phyloP scores from a whole-genome alignment of 345 rosid species.

The Dipteronia sinensis region DNA sequence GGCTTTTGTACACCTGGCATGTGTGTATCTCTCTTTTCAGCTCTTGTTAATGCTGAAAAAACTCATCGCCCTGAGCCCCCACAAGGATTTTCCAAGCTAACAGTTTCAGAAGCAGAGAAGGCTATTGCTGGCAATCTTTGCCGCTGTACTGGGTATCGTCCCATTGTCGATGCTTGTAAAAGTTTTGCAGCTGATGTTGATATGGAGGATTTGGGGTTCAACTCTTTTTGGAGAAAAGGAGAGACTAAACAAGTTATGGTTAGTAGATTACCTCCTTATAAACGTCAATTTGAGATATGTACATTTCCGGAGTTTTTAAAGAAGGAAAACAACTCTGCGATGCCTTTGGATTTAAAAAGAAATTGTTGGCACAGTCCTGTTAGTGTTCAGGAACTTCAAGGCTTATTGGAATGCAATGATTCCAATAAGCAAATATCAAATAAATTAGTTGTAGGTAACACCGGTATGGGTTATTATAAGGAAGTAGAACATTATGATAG shows the following conservation, averaged over 20 bases:
- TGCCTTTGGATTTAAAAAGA: conserved; percentile 43
- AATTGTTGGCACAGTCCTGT: conserved; percentile 55
- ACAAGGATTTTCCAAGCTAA: conserved; percentile 65
- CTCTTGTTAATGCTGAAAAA: conserved; percentile 71
- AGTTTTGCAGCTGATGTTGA: conserved; percentile 83
- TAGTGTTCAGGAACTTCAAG: conserved; percentile 53
- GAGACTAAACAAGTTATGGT: conserved; percentile 51
- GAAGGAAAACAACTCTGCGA: conserved; percentile 28
- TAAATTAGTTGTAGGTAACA: conserved; percentile 77
- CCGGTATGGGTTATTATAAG: conserved; percentile 74
- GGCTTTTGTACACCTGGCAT: conserved; percentile 97
- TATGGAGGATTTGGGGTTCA: conserved; percentile 86
- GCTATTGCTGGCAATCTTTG: conserved; percentile 79
- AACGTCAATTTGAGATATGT: conserved; percentile 26
- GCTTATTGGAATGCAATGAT: conserved; percentile 34
- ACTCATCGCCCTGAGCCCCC: conserved; percentile 42
- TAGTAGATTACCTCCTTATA: conserved; percentile 51
- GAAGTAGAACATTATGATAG: conserved; percentile 45
- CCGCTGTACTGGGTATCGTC: conserved; percentile 92
- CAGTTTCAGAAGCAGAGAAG: conserved; percentile 75
- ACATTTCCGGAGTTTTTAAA: conserved; percentile 74
- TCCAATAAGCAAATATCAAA: conserved; percentile 14
- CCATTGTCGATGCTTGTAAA: conserved; percentile 88
- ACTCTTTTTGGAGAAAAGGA: conserved; percentile 71
- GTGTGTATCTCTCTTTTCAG: conserved; percentile 76